A percentile compares a stretch with the other conserved stretches of the same genome.
These are phyloP conservation scores for Pythium biforme DNA, from an alignment of 352 stramenopile genomes.

Conservation along the genomic window DNA sequence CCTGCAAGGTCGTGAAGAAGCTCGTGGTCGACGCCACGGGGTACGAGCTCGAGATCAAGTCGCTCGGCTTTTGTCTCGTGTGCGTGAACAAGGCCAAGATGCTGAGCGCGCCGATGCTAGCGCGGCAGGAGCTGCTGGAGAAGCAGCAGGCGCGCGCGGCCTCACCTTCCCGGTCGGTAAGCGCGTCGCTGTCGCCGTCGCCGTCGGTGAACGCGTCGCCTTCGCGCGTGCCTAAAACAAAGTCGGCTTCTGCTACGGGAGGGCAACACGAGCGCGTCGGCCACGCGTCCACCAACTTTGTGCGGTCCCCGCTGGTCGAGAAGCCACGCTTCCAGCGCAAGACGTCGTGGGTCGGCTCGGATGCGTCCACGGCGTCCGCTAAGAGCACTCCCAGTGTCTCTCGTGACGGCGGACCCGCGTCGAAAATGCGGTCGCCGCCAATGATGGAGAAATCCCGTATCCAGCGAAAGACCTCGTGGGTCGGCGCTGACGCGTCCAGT, in stretches of 20 bases:
- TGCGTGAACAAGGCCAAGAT: slow-evolving; percentile 23
- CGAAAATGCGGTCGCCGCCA: no score
- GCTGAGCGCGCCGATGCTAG: slow-evolving; percentile 15
- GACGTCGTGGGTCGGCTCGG: slow-evolving; percentile 3
- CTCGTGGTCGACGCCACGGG: slow-evolving; percentile 16
- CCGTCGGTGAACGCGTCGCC: background rate
- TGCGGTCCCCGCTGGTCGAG: background rate
- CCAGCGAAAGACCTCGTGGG: background rate
- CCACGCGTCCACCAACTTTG: background rate
- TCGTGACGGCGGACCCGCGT: no score
- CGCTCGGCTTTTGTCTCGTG: slow-evolving; percentile 19
- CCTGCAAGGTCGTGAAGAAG: slow-evolving; percentile 26
- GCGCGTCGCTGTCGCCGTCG: background rate
- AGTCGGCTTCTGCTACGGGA: background rate
- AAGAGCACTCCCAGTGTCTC: no score
- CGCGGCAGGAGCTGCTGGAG: slow-evolving; percentile 17
- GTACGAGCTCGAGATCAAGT: slow-evolving; percentile 14
- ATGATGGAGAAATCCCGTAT: background rate
- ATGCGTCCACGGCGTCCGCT: background rate
- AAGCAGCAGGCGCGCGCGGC: background rate
- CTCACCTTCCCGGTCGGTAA: background rate
- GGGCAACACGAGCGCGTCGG: background rate
- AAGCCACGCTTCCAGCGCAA: background rate
- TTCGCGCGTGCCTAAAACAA: background rate
- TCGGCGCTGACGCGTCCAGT: background rate